phyloP scores from a whole-genome alignment of 2,329 filamentous ascomycete genomes.

The Ceratocystis cubensis region DNA sequence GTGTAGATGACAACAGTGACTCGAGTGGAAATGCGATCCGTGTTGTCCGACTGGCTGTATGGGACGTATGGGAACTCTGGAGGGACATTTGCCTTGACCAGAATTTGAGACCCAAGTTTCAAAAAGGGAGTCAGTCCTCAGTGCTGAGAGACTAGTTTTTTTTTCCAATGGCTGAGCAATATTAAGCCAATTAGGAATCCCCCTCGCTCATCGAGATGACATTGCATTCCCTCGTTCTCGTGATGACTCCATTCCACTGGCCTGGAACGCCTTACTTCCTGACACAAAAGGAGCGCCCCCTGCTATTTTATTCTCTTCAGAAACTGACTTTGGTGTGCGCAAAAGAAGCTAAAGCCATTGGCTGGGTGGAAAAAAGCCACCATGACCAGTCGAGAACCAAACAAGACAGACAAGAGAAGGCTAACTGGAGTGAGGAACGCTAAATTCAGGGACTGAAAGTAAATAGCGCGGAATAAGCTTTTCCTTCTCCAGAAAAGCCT shows the following conservation, averaged over 20 bases:
- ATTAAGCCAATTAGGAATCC: too few species aligned
- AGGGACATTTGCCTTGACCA: neutral
- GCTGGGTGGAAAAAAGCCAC: neutral
- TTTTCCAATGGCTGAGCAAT: too few species aligned
- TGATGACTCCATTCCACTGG: neutral
- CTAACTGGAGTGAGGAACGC: neutral
- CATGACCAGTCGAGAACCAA: neutral
- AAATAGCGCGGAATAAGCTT: neutral
- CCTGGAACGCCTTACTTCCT: neutral
- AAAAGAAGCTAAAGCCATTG: neutral
- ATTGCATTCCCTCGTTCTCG: neutral
- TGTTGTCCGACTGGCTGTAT: neutral
- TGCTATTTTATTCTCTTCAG: neutral
- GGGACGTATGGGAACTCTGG: neutral
- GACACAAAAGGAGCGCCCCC: neutral
- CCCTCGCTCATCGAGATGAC: too few species aligned
- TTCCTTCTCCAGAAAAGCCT: neutral
- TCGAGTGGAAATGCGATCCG: neutral
- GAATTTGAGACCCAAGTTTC: neutral
- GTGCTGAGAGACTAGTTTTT: neutral
- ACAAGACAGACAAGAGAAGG: constrained; percentile 4
- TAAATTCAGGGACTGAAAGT: neutral
- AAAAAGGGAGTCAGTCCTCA: neutral
- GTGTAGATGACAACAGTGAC: neutral
- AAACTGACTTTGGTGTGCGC: neutral